Conservation (phyloP, 129 eudicot genomes). For the Logfia minima region DNA sequence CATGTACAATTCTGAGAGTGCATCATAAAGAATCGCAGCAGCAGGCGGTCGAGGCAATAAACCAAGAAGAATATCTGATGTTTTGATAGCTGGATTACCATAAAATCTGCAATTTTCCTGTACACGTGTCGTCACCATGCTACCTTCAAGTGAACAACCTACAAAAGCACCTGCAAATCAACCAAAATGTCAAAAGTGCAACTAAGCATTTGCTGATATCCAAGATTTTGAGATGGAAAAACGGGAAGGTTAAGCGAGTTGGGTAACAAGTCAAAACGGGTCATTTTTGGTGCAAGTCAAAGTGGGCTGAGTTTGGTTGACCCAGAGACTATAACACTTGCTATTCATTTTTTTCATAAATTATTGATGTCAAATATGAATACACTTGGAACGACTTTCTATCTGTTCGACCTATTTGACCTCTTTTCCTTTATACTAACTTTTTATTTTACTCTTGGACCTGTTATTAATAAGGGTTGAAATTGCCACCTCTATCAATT, state of each 20-base stretch:
- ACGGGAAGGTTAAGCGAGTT: neutral
- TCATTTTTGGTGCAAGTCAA: neutral
- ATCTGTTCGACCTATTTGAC: too few species aligned
- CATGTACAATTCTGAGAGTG: slow-evolving; percentile 58
- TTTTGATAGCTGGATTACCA: slow-evolving; percentile 50
- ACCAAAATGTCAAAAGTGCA: neutral
- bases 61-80: slow-evolving; percentile 72
- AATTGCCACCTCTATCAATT: neutral
- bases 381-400: neutral
- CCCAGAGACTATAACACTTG: neutral
- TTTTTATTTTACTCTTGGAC: neutral
- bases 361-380: neutral
- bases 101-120: slow-evolving; percentile 61
- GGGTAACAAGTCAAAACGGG: neutral
- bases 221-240: neutral
- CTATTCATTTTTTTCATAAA: neutral
- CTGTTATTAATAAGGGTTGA: neutral
- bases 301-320: neutral
- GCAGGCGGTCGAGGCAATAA: slow-evolving; percentile 68
- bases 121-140: slow-evolving; percentile 47
- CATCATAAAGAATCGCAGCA: slow-evolving; percentile 60
- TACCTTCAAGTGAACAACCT: slow-evolving; percentile 69
- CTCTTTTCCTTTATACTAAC: too few species aligned
- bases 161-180: slow-evolving; percentile 62
- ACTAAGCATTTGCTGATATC: neutral